These are phyloP conservation scores for Microcyclosporella mali DNA, from an alignment of 2,329 filamentous ascomycete genomes.

Conservation along the genomic window DNA sequence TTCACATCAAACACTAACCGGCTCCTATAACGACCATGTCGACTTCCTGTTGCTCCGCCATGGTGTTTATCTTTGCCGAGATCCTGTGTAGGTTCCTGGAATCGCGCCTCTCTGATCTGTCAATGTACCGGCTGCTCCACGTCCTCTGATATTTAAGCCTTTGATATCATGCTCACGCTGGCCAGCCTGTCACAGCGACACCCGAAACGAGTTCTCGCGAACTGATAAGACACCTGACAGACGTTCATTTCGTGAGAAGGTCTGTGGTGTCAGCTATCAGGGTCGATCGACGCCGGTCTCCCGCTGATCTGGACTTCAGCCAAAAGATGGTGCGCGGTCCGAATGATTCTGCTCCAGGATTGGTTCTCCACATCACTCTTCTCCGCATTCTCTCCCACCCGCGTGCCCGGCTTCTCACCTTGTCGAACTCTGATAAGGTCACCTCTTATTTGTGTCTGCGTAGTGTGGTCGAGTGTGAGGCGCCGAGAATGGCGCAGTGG, in stretches of 20 bases:
- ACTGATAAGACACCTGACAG: no score
- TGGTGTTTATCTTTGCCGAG: no score
- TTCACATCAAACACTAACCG: conserved; percentile 35
- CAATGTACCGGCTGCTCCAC: no score
- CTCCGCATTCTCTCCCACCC: conserved; percentile 3
- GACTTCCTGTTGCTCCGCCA: conserved; percentile 10
- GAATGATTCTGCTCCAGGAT: background rate
- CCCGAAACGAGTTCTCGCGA: no score
- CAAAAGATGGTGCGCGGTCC: conserved; percentile 3
- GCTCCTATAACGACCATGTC: conserved; percentile 40
- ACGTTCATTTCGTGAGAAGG: background rate
- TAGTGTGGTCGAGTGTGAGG: background rate
- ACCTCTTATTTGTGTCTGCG: background rate
- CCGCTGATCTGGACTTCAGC: background rate
- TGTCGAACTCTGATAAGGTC: conserved; percentile 6
- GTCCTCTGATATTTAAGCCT: no score
- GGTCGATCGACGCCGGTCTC: conserved; percentile 2
- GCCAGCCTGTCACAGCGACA: no score
- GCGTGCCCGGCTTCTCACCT: background rate
- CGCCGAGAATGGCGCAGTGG: no score
- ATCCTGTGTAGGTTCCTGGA: no score
- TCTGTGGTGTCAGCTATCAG: conserved; percentile 1
- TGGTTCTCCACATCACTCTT: background rate
- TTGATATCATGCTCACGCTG: no score
- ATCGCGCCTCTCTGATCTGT: no score